Base-by-base conservation (phyloP, 2,329 filamentous ascomycete genomes). In the Trichoderma endophyticum region DNA sequence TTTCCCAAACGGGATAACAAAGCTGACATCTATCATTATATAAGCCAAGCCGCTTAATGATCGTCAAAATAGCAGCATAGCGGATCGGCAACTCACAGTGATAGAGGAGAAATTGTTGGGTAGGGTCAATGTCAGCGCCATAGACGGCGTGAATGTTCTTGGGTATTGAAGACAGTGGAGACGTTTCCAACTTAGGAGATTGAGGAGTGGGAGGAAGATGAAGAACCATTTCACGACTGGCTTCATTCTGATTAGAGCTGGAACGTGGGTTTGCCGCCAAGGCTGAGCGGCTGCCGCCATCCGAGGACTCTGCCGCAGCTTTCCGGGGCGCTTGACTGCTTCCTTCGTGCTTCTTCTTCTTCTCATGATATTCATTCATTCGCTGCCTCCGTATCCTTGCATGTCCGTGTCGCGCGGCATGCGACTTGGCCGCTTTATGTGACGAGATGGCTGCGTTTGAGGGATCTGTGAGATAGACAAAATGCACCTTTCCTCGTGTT, bases 341-440 rank as follows among this genome's bases (percentile, higher is more conserved):
- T 24, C 36, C 66, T 6, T 69, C 66, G 2, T 36, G 56, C 39
- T 51, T 51, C 28, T 36, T 34, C 24, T 26, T 34, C 56, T 69
- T n/a, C 8, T 69, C 34, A 5, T 69, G 56, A 36, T 51, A 61
- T 9, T 61, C 56, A 14, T 34, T 34, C 66, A 69, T 69, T 69
- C 66, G 56, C 26, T 69, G 66, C n/a, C 28, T 43, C 1, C 66
- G 66, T 61, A 69, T 30, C 36, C 36, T 60, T 60, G 66, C 66
- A 61, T 69, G 66, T 18, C 66, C 66, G 15, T 69, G 56, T 8
- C 66, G 66, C 56, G 66, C 66, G 15, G 66, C 66, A 61, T 69
- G 66, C 14, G 66, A 32, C 21, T 69, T 69, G 24, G 66, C 66
- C 18, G 56, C 66, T n/a, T 32, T 69, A n/a, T 69, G 66, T 61